phyloP scores from a whole-genome alignment of 495 filamentous ascomycete species.

The Saxophila tyrrhenica region DNA sequence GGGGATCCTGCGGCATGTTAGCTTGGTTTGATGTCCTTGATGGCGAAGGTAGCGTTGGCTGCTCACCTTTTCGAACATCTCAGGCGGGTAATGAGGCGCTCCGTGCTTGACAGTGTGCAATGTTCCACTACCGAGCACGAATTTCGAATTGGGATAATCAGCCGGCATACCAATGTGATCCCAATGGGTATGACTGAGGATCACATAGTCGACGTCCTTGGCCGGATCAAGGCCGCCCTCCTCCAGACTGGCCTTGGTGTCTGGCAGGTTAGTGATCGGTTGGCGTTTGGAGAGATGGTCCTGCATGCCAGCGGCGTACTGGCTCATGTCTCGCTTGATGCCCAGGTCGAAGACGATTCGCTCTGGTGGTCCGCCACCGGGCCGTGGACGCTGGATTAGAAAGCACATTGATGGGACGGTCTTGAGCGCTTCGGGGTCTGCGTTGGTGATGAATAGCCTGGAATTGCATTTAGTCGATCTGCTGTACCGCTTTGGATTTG shows the following conservation, averaged over 20 bases:
- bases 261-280: not conserved
- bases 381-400: slow-evolving; percentile 24
- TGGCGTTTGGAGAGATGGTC: slow-evolving; percentile 2
- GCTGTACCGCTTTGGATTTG: not conserved
- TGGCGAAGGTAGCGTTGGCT: too few species aligned
- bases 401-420: slow-evolving; percentile 34
- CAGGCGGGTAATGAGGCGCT: slow-evolving; percentile 16
- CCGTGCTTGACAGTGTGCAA: slow-evolving; percentile 26
- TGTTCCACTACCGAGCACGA: slow-evolving; percentile 35
- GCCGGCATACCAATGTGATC: slow-evolving; percentile 37
- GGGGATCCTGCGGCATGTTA: slow-evolving; percentile 2
- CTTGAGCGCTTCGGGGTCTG: slow-evolving; percentile 21
- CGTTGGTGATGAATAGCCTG: slow-evolving; percentile 27
- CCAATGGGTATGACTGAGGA: slow-evolving; percentile 1
- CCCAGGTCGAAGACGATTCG: slow-evolving; percentile 2
- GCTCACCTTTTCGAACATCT: slow-evolving; percentile 18
- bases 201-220: slow-evolving; percentile 1
- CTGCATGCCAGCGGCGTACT: not conserved
- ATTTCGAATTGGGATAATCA: slow-evolving; percentile 32
- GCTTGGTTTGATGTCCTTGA: not conserved
- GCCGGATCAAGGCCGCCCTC: not conserved
- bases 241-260: not conserved
- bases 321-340: not conserved
- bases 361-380: not conserved
- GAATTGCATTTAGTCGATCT: not conserved